These are phyloP conservation scores for Cystobasidium sp. DNA, from an alignment of 1,284 basidiomycete genomes.

Conservation along the genomic window DNA sequence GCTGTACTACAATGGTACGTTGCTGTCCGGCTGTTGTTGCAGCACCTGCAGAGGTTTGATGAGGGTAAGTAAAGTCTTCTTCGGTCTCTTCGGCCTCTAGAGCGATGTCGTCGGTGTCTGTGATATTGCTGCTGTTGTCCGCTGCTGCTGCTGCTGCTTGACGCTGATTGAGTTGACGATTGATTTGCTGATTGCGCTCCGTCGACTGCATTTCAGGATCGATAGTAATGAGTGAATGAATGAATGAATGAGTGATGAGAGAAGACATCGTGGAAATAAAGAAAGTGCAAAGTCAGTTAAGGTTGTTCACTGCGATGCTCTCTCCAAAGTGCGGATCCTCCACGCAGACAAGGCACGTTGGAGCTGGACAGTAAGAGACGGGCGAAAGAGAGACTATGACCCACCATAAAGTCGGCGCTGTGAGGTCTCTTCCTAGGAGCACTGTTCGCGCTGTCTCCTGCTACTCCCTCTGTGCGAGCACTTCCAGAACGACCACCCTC, in stretches of 20 bases:
- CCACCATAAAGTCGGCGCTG: constrained; percentile 37
- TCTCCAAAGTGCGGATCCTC: background rate
- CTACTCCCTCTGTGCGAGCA: too few species aligned
- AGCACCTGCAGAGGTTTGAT: background rate
- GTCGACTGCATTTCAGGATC: background rate
- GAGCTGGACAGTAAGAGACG: too few species aligned
- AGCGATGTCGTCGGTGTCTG: background rate
- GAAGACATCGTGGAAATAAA: background rate
- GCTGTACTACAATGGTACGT: background rate
- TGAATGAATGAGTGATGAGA: background rate
- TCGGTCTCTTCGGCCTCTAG: constrained; percentile 21
- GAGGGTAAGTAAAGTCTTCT: background rate
- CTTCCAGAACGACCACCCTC: background rate
- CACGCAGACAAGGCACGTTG: too few species aligned
- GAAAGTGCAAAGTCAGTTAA: background rate
- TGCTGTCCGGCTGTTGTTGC: background rate
- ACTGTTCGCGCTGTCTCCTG: too few species aligned
- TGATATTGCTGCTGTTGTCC: background rate
- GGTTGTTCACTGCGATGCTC: background rate
- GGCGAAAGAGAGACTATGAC: background rate
- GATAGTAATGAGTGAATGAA: background rate
- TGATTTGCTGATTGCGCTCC: constrained; percentile 23
- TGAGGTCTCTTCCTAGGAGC: constrained; percentile 13
- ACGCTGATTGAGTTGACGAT: constrained; percentile 25
- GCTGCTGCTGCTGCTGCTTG: background rate